Evolutionary conservation across 345 rosid species (phyloP).

Genomic region (Syzygium aromaticum): DNA sequence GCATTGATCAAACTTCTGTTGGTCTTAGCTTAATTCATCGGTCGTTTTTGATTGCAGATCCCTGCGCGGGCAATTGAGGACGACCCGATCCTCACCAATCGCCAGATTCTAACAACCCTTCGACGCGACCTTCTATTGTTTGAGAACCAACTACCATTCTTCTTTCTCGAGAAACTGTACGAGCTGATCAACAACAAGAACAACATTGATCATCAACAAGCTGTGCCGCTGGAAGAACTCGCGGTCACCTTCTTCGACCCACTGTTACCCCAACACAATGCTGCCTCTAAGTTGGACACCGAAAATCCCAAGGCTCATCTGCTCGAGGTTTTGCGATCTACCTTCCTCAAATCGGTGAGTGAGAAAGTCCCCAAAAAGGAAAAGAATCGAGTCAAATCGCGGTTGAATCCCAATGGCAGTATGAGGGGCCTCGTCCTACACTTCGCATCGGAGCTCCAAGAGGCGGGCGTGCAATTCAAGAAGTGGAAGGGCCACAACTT

Average conservation of each 20-base stretch:
- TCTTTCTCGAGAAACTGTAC: neutral
- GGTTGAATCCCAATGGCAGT: neutral
- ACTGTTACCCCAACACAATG: neutral
- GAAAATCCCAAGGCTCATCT: neutral
- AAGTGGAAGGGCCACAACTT: neutral
- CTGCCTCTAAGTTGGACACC: neutral
- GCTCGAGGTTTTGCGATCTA: constrained; percentile 3
- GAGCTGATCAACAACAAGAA: neutral
- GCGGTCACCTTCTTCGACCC: constrained; percentile 3
- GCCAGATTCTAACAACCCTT: neutral
- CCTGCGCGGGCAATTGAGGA: neutral
- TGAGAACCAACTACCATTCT: constrained; percentile 8
- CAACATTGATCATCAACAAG: neutral
- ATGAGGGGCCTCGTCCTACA: neutral
- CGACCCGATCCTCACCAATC: constrained; percentile 3
- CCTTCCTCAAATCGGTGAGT: constrained; percentile 1
- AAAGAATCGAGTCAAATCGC: neutral
- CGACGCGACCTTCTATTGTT: constrained; percentile 8
- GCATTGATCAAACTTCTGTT: neutral
- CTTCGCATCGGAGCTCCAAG: neutral
- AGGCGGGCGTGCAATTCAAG: neutral
- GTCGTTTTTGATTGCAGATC: neutral
- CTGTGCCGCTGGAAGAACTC: neutral
- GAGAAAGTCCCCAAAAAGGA: neutral
- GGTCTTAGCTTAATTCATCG: neutral